Conservation (phyloP, 2,329 filamentous ascomycete genomes). For the Pseudogymnoascus sp. region DNA sequence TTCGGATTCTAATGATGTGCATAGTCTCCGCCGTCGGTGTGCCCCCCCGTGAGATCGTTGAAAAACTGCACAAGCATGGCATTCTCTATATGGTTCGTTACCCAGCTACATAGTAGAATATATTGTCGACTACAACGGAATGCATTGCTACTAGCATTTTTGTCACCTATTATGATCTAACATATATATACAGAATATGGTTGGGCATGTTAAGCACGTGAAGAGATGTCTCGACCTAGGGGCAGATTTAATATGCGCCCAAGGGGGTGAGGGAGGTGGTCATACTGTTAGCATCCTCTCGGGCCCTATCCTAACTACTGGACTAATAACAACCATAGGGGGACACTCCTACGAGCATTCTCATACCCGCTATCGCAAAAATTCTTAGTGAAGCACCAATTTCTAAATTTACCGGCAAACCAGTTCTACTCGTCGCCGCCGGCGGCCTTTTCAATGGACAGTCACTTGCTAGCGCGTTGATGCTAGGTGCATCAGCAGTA, state of each 20-base stretch:
- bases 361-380: too few species aligned
- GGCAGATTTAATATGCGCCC: constrained; percentile 94
- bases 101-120: too few species aligned
- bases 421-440: constrained; percentile 86
- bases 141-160: too few species aligned
- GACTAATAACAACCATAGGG: too few species aligned
- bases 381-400: too few species aligned
- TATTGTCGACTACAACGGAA: too few species aligned
- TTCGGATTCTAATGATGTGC: too few species aligned
- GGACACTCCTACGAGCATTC: too few species aligned
- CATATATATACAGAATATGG: too few species aligned
- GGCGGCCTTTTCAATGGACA: constrained; percentile 92
- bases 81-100: constrained; percentile 97
- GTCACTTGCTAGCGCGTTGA: constrained; percentile 78
- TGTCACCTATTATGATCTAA: too few species aligned
- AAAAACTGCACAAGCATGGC: constrained; percentile 77
- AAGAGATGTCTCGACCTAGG: constrained; percentile 89
- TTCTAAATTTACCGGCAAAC: constrained; percentile 74
- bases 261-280: constrained; percentile 94
- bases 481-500: constrained; percentile 85
- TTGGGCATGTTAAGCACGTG: constrained; percentile 98
- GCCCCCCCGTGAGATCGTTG: constrained; percentile 79
- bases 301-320: constrained; percentile 86
- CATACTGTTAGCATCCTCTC: constrained; percentile 90
- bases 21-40: constrained; percentile 96